Base-by-base conservation (phyloP, 345 rosid species). In the Ceriops tagal region DNA sequence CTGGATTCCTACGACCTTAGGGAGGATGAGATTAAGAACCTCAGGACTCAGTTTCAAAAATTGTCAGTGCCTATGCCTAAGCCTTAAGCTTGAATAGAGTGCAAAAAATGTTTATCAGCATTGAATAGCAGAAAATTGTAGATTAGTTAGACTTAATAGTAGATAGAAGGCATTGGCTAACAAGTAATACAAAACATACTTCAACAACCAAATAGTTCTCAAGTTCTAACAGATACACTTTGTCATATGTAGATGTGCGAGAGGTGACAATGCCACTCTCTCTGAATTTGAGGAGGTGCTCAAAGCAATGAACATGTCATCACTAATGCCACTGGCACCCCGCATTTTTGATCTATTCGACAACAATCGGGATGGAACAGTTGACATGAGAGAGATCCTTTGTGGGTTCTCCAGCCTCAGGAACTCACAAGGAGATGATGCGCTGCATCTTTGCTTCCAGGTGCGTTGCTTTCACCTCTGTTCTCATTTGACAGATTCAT, bases 401-500 rank as follows among this genome's bases (percentile, higher is more conserved):
- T 84, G 92, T 13, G 92, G 92, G 58, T 85, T 88, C 66, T 84
- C 90, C 56, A 88, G 79, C 81, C 88, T 88, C 53, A 79, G 79
- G 71, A 88, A 86, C 64, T 88, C 88, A 30, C 73, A 61, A 66
- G 92, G 90, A 47, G 88, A 88, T n/a, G 86, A 85, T 27, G 92
- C 92, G 53, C 83, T 88, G 15, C 81, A 74, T 22, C 75, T 88
- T 35, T 85, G 92, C 75, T 88, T 88, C 70, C 85, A 83, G 89
- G 89, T 87, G 28, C 66, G 13, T 7, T 34, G 37, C 53, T 58
- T 28, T 35, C 3, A 3, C 51, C 18, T 62, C 31, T 16, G 21
- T 10, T 55, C 11, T 22, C 28, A 22, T 15, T 11, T 43, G 1
- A 13, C 16, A 43, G 49, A 43, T 43, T 43, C 49, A 3, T 43